These are phyloP conservation scores for Sporisorium scitamineum DNA, from an alignment of 1,284 basidiomycete species.

Conservation along the genomic window DNA sequence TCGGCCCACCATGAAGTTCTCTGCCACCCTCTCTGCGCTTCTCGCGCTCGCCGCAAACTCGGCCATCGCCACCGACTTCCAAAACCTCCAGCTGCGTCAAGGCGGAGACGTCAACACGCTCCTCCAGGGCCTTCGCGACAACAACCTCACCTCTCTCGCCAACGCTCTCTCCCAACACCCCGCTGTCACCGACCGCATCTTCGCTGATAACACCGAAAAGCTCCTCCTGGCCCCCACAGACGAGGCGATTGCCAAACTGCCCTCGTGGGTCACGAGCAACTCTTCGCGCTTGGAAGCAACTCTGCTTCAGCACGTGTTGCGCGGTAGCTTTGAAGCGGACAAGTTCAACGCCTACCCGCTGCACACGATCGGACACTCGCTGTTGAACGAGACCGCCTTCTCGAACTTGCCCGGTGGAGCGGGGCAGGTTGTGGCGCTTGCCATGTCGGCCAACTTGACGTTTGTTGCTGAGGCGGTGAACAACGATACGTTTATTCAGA, in stretches of 20 bases:
- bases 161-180: slow-evolving; percentile 42
- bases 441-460: slow-evolving; percentile 14
- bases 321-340: slow-evolving; percentile 38
- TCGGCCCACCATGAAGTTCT: slow-evolving; percentile 32
- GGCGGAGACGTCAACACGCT: slow-evolving; percentile 47
- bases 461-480: slow-evolving; percentile 54
- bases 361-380: slow-evolving; percentile 56
- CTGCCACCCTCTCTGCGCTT: slow-evolving; percentile 20
- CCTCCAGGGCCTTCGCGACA: slow-evolving; percentile 43
- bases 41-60: slow-evolving; percentile 21
- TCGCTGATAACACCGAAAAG: slow-evolving; percentile 44
- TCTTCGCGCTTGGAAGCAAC: slow-evolving; percentile 49
- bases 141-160: slow-evolving; percentile 51
- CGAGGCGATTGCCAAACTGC: slow-evolving; percentile 45
- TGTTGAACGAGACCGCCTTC: slow-evolving; percentile 33
- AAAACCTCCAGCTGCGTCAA: slow-evolving; percentile 41
- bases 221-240: slow-evolving; percentile 50
- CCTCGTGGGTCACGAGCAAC: slow-evolving; percentile 48
- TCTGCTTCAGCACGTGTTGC: slow-evolving; percentile 52
- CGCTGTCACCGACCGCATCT: slow-evolving; percentile 44
- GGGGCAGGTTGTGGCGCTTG: slow-evolving; percentile 54
- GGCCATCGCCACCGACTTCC: slow-evolving; percentile 23
- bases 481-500: slow-evolving; percentile 37
- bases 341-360: slow-evolving; percentile 39
- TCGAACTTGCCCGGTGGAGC: slow-evolving; percentile 53